Conservation (phyloP, 169 alveolate species). For the Plasmodium falciparum region DNA sequence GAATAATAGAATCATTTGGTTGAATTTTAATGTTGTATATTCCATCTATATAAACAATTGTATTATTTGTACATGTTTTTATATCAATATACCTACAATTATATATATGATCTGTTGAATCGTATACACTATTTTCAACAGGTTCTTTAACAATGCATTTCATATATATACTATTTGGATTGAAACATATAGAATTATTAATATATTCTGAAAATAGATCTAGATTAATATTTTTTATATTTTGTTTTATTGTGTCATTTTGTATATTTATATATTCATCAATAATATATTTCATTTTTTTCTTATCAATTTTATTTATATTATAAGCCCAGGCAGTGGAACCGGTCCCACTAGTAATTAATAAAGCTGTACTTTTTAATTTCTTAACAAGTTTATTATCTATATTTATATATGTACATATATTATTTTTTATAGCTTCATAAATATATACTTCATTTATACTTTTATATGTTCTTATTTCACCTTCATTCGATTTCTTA, state of each 20-base stretch:
- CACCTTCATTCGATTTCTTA: constrained; percentile 26
- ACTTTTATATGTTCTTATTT: constrained; percentile 50
- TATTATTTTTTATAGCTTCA: constrained; percentile 71
- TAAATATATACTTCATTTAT: constrained; percentile 59
- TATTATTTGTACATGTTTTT: constrained; percentile 61
- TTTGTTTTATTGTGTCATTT: constrained; percentile 35
- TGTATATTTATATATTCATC: constrained; percentile 38
- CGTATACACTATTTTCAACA: constrained; percentile 73
- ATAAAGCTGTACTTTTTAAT: constrained; percentile 84
- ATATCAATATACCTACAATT: constrained; percentile 42
- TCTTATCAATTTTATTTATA: constrained; percentile 80
- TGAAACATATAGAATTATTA: constrained; percentile 79
- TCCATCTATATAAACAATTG: constrained; percentile 74
- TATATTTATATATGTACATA: constrained; percentile 82
- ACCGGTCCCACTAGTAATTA: constrained; percentile 89
- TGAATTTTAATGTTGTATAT: constrained; percentile 65
- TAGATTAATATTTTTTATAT: constrained; percentile 66
- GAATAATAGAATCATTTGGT: constrained; percentile 51
- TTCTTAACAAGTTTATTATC: constrained; percentile 79
- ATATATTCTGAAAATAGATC: constrained; percentile 79
- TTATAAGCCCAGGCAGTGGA: constrained; percentile 92
- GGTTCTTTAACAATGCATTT: constrained; percentile 85
- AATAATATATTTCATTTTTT: constrained; percentile 80
- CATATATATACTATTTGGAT: constrained; percentile 77
- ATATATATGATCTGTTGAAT: constrained; percentile 58